Evolutionary conservation across 2,329 filamentous ascomycete species (phyloP).

Genomic region (Thermochaetoides dissita): DNA sequence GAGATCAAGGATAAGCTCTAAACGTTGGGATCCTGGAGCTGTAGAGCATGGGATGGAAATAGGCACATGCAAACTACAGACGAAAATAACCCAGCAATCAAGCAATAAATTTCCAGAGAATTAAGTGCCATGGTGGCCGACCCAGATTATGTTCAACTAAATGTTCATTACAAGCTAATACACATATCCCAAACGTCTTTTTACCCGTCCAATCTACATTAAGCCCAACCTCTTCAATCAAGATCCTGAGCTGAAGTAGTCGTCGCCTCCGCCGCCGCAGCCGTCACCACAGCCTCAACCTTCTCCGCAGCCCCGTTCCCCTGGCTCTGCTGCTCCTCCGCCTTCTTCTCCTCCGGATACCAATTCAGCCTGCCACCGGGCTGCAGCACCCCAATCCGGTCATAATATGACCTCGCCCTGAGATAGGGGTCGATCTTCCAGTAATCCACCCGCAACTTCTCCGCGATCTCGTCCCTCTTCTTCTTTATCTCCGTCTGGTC

Average conservation of each 20-base stretch:
- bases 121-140: no score
- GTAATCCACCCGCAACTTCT: constrained; percentile 57
- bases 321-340: constrained; percentile 5
- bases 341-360: constrained; percentile 32
- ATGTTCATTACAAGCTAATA: background rate
- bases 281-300: constrained; percentile 2
- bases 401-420: constrained; percentile 69
- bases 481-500: constrained; percentile 34
- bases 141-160: no score
- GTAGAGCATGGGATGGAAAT: background rate
- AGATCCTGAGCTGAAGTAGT: constrained; percentile 30
- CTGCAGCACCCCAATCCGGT: constrained; percentile 61
- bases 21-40: background rate
- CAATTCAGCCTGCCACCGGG: constrained; percentile 56
- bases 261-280: constrained; percentile 2
- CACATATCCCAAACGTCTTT: background rate
- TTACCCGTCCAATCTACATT: background rate
- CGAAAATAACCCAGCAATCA: background rate
- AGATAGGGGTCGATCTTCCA: constrained; percentile 84
- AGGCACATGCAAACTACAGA: background rate
- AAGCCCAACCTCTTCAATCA: constrained; percentile 19
- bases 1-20: constrained; percentile 85
- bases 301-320: constrained; percentile 7
- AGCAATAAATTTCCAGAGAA: no score
- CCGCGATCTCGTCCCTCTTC: constrained; percentile 48